Percentiles rank a stretch among this genome's conserved stretches.
These are phyloP conservation scores for Tetracentron sinense DNA, from an alignment of 164 flowering plant species.

Conservation along the genomic window DNA sequence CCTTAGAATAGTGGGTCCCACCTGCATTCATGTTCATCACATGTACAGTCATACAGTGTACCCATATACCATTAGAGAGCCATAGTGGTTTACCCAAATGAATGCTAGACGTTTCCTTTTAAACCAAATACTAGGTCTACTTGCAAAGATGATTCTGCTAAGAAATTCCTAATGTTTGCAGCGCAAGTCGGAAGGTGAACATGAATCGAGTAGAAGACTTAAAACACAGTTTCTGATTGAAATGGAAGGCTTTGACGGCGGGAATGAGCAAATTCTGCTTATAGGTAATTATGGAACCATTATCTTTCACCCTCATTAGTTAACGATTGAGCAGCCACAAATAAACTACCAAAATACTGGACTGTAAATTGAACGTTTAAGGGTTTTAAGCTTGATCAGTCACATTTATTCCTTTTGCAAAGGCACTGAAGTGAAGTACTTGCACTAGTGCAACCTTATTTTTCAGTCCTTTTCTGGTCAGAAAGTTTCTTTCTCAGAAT, in stretches of 20 bases:
- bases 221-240: conserved; percentile 98
- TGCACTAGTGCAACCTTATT: not conserved
- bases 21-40: not conserved
- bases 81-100: no score
- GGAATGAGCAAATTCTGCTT: conserved; percentile 88
- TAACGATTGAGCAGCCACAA: not conserved
- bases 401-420: not conserved
- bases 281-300: conserved; percentile 52
- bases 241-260: conserved; percentile 99
- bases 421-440: not conserved
- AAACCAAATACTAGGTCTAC: no score
- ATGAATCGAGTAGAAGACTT: conserved; percentile 91
- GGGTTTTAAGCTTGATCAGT: not conserved
- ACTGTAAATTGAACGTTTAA: not conserved
- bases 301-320: not conserved
- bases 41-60: no score
- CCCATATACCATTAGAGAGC: not conserved
- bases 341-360: not conserved
- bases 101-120: no score
- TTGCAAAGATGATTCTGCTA: conserved; percentile 7
- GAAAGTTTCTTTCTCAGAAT: no score
- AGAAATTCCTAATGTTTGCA: conserved; percentile 34
- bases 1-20: not conserved
- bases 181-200: conserved; percentile 99
- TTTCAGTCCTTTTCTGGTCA: no score